These are phyloP conservation scores for Aspergillus neoniger DNA, from an alignment of 2,329 filamentous ascomycete species.

Conservation along the genomic window DNA sequence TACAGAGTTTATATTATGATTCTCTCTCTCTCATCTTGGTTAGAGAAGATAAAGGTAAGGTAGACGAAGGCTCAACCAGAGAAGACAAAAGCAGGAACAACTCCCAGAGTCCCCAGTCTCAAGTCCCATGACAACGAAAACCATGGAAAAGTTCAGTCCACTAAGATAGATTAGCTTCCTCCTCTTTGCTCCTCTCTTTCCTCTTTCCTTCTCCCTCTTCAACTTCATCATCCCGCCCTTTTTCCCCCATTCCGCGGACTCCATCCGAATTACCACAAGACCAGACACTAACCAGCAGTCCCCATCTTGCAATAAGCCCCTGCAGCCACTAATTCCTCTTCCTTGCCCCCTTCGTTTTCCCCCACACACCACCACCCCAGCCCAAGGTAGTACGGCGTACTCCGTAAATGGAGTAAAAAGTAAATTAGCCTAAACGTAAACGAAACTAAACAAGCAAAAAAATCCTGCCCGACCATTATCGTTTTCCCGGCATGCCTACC, in stretches of 20 bases:
- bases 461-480: not conserved
- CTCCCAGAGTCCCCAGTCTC: not conserved
- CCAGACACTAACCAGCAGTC: conserved; percentile 18
- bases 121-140: not conserved
- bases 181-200: not conserved
- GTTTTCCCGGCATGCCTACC: conserved; percentile 27
- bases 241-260: not conserved
- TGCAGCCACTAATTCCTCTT: conserved; percentile 1
- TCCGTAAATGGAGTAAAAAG: not conserved
- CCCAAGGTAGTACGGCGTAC: not conserved
- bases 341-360: not conserved
- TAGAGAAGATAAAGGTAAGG: too few relatives aligned
- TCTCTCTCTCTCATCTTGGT: not conserved
- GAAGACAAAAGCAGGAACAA: not conserved
- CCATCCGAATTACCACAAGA: not conserved
- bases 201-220: not conserved
- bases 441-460: too few relatives aligned
- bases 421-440: not conserved
- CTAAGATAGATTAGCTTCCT: not conserved
- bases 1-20: not conserved
- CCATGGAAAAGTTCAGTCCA: not conserved
- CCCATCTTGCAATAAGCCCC: conserved; percentile 5
- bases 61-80: too few relatives aligned
- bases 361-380: not conserved
- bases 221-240: not conserved